A percentile compares a stretch with the other conserved stretches of the same genome.
These are phyloP conservation scores for Penicillium sp. DNA, from an alignment of 2,329 filamentous ascomycete genomes.

Conservation along the genomic window DNA sequence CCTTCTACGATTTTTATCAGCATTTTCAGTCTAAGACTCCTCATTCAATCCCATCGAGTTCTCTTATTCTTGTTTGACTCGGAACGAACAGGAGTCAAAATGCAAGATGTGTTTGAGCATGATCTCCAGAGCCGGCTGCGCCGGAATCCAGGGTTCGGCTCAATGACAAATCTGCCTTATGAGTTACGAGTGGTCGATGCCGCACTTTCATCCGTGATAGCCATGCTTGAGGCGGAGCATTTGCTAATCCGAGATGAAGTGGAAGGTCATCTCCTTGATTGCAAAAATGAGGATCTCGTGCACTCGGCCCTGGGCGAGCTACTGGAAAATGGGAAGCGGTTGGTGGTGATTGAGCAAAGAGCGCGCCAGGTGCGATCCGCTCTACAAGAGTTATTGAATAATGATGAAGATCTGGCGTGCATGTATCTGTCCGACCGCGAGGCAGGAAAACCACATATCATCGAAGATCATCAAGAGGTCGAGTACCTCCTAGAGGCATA, in stretches of 20 bases:
- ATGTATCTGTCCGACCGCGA: slow-evolving; percentile 34
- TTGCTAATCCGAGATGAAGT: slow-evolving; percentile 18
- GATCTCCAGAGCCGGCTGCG: slow-evolving; percentile 26
- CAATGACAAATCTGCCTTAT: slow-evolving; percentile 24
- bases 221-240: slow-evolving; percentile 32
- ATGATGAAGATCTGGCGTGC: slow-evolving; percentile 35
- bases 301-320: slow-evolving; percentile 23
- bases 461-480: slow-evolving; percentile 33
- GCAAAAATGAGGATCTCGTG: slow-evolving; percentile 13
- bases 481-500: slow-evolving; percentile 38
- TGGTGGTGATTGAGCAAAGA: slow-evolving; percentile 28
- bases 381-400: slow-evolving; percentile 31
- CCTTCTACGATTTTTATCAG: slow-evolving; percentile 31
- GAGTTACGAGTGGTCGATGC: slow-evolving; percentile 35
- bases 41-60: slow-evolving; percentile 30
- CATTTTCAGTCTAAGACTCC: slow-evolving; percentile 34
- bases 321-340: slow-evolving; percentile 25
- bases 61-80: slow-evolving; percentile 26
- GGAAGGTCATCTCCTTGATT: slow-evolving; percentile 18
- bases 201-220: slow-evolving; percentile 32
- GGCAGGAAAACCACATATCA: slow-evolving; percentile 25
- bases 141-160: slow-evolving; percentile 12
- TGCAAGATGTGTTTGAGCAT: slow-evolving; percentile 23
- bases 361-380: slow-evolving; percentile 33
- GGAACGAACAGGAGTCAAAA: slow-evolving; percentile 10